Percentiles rank a stretch among this genome's conserved stretches.
Conservation (phyloP, 208 protist genomes). For the Acanthamoeba royreba region DNA sequence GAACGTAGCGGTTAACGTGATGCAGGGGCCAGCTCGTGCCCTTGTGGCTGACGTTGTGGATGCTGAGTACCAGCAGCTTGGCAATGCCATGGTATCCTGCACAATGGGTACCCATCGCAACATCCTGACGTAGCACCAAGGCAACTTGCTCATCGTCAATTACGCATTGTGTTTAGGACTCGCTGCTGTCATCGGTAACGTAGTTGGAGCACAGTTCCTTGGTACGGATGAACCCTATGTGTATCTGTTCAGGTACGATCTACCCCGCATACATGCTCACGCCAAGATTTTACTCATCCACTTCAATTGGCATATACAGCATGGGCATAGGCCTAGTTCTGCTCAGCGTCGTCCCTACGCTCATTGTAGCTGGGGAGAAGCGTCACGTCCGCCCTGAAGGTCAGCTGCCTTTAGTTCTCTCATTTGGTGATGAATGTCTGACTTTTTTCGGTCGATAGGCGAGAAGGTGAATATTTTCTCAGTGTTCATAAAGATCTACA, state of each 20-base stretch:
- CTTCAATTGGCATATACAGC: not conserved
- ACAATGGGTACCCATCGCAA: conserved; percentile 49
- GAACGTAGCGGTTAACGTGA: conserved; percentile 58
- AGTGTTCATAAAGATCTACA: conserved; percentile 55
- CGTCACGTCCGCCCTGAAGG: conserved; percentile 9
- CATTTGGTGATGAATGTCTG: not conserved
- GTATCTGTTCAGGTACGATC: conserved; percentile 29
- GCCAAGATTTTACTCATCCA: not conserved
- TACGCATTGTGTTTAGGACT: not conserved
- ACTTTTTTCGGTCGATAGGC: not conserved
- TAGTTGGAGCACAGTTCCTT: conserved; percentile 54
- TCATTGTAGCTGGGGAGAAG: conserved; percentile 60
- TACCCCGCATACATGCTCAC: not conserved
- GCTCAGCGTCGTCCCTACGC: conserved; percentile 53
- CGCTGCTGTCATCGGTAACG: conserved; percentile 51
- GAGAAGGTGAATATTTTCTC: conserved; percentile 30
- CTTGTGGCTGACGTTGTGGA: conserved; percentile 60
- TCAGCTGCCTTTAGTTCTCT: not conserved
- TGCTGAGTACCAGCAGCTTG: conserved; percentile 57
- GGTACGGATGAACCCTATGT: not conserved
- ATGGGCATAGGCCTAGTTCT: conserved; percentile 60
- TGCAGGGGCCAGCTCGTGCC: conserved; percentile 61
- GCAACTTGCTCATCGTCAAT: not conserved
- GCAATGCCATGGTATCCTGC: conserved; percentile 62
- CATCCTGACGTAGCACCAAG: not conserved